Evolutionary conservation across 495 filamentous ascomycete species (phyloP), one percentile per base, ranked within the genome.

Genomic region (Xylaria flabelliformis): DNA sequence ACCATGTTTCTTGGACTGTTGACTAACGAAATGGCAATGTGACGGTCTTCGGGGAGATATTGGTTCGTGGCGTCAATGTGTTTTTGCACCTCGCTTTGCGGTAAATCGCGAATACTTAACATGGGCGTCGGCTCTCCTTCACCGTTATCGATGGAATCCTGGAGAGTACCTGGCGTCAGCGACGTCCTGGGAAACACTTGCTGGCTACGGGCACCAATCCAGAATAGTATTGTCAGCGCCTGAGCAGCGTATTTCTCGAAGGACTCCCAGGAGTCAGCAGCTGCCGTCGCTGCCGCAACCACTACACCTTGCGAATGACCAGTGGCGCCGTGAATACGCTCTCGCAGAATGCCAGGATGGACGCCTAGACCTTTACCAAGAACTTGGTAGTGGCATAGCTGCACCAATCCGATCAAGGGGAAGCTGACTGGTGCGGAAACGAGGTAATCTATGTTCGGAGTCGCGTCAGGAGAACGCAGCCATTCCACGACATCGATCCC

Each of bases 181-280:
- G 97, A 98, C 2, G 97, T 98, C 64, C 90, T 90, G 58, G 97
- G 97, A 77, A 97, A 99, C 1, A 94, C 94, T 80, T 99, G 97
- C 79, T 99, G 97, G 80, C 95, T 97, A 74, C 97, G 93, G n/a
- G 95, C 89, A 73, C 97, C 97, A 74, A 99, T 98, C 97, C 96
- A 99, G 85, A 99, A 99, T n/a, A 99, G 91, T 71, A 97, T 92
- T 8, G 91, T 97, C 69, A 99, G 83, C 2, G 95, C 92, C 76
- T 92, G 88, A 64, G 87, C 91, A 44, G 94, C 86, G 42, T 91
- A 87, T 75, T 92, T 89, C 48, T 92, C 88, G 76, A 97, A 98
- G 2, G 91, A 92, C 71, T 97, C 93, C 97, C 97, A 98, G 56
- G 88, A 91, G 73, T 92, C 90, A 10, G 94, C 91, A 3, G 94